Base-by-base conservation (phyloP, 345 rosid species). In the Citrus mangshanensis region DNA sequence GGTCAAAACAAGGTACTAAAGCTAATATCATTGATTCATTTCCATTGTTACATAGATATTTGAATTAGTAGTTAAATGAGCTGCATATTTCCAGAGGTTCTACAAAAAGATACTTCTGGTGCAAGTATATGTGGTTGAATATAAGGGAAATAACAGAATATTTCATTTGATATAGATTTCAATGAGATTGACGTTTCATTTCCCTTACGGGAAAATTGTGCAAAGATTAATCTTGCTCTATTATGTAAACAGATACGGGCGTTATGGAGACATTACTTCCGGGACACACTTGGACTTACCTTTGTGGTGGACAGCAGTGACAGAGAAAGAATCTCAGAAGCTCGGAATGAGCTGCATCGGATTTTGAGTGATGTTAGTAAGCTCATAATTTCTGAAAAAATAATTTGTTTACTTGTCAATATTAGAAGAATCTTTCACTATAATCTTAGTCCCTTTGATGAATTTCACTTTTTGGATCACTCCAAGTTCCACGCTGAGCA, bases 281-380 rank as follows among this genome's bases (percentile, higher is more conserved):
- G 82, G 82, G 82, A 86, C 68, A 82, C 85, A 0, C 89, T 85
- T n/a, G 98, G 91, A 28, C 82, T 92, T 2, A 86, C 89, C 78
- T 94, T 91, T 75, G 97, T 94, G 58, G 93, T 90, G 66, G 98
- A 94, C 66, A 92, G 93, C 84, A 84, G 77, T n/a, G 92, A 89
- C 62, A 54, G 34, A 68, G 89, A 70, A 46, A 83, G 93, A 85
- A 83, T 93, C 30, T 64, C 89, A 42, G 96, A 92, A 86, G 95
- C 98, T 40, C 85, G 95, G 42, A 88, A 87, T n/a, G 98, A 88
- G 83, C 85, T 92, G 7, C 95, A 89, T 85, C 84, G 87, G 78
- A 88, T 87, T 74, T 72, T 92, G 80, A 78, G 77, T 32, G 81
- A 91, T 87, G 98, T 93, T 65, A 82, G 85, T 76, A 64, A 70